Conservation (phyloP, 306 rosid genomes). For the Hippophae tibetana region DNA sequence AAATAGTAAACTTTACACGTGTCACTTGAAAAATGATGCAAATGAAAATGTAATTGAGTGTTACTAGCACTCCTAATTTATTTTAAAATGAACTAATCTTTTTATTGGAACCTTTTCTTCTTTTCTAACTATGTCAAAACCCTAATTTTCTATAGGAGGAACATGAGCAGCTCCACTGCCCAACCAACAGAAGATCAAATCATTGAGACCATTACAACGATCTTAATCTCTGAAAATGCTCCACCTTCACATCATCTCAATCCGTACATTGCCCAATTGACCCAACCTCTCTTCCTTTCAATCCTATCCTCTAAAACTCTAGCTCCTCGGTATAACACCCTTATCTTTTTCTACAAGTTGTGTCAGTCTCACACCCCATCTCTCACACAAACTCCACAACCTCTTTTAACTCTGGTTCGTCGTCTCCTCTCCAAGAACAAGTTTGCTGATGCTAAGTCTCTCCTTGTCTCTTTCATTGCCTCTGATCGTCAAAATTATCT, state of each 20-base stretch:
- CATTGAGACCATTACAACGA: too few relatives aligned
- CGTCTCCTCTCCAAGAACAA: constrained; percentile 43
- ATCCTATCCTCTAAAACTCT: constrained; percentile 43
- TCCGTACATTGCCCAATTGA: constrained; percentile 24
- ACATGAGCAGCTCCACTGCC: too few relatives aligned
- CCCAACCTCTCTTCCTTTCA: constrained; percentile 37
- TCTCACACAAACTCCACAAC: constrained; percentile 34
- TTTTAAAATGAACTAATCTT: neutral
- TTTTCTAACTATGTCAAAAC: neutral
- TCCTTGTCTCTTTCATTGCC: constrained; percentile 53
- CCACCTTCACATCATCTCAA: too few relatives aligned
- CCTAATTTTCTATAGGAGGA: too few relatives aligned
- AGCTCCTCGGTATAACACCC: constrained; percentile 31
- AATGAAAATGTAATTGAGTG: too few relatives aligned
- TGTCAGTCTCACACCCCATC: constrained; percentile 38
- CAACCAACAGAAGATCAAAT: too few relatives aligned
- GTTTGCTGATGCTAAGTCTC: constrained; percentile 60
- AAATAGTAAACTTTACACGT: too few relatives aligned
- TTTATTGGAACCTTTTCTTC: too few relatives aligned
- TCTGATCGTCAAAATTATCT: constrained; percentile 48
- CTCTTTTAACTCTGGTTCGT: constrained; percentile 58
- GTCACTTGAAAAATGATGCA: too few relatives aligned
- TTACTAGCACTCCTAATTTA: too few relatives aligned
- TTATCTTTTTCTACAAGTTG: constrained; percentile 48
- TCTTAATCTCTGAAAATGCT: too few relatives aligned